Evolutionary conservation across 2,329 filamentous ascomycete genomes (phyloP).

Genomic region (Nectriaceae sp.): DNA sequence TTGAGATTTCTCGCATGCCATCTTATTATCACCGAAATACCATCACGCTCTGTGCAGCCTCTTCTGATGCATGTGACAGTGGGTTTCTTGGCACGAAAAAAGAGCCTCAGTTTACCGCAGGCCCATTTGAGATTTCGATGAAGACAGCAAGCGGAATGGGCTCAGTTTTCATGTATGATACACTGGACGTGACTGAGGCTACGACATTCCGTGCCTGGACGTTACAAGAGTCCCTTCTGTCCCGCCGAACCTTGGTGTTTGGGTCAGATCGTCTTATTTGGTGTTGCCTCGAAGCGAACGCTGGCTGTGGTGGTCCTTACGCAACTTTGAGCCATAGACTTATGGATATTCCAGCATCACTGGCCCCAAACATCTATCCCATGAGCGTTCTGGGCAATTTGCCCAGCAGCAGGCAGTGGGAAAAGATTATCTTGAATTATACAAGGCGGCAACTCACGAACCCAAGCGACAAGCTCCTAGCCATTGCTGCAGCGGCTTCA

Average conservation of each 20-base stretch:
- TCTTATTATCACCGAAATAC: neutral
- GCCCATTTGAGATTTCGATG: neutral
- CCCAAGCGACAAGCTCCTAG: neutral
- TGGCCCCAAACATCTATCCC: neutral
- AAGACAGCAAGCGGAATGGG: neutral
- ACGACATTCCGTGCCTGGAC: neutral
- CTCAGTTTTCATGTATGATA: neutral
- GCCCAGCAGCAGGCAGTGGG: no score
- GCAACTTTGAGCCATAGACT: neutral
- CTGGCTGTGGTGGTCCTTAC: neutral
- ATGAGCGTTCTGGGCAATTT: no score
- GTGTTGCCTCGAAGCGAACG: neutral
- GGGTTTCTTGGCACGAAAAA: neutral
- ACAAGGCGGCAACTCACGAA: neutral
- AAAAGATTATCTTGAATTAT: neutral
- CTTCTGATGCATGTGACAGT: neutral
- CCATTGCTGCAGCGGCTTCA: neutral
- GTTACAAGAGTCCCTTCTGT: neutral
- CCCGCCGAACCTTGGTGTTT: neutral
- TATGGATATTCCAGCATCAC: neutral
- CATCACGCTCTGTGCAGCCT: neutral
- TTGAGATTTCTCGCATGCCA: neutral
- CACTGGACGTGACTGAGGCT: neutral
- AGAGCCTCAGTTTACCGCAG: neutral
- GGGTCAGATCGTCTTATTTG: neutral